Base-by-base conservation (phyloP, 305 asterid genomes). In the Fraxinus albicans region DNA sequence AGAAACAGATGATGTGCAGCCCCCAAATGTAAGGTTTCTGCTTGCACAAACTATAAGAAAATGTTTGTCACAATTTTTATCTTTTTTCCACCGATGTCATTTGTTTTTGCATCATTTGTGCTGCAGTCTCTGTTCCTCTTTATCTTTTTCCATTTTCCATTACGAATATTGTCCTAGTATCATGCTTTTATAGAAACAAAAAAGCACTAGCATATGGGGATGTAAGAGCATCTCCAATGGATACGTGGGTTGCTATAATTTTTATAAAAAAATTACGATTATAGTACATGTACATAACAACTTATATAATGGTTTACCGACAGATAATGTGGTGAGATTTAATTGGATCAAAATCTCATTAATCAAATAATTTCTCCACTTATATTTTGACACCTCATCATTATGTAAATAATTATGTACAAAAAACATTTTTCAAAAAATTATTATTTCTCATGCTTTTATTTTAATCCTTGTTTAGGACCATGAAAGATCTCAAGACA, bases 1-100 rank as follows among this genome's bases (percentile, higher is more conserved):
- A 17, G 78, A 82, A 77, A 81, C 82, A 55, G 82, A 77, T 77
- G 83, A 63, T 0, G n/a, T 58, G 42, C 78, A 77, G 13, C 79
- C 13, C 42, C 69, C 91, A 38, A 70, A 60, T 81, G 23, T 40
- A 23, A 83, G 86, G 35, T 78, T 78, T 67, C 83, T 83, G 21
- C 60, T 40, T 29, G 33, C 21, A 31, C 35, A 60, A 67, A 73
- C 74, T 17, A 53, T 74, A 58, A 77, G 78, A 33, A 15, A 15
- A 0, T 13, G 29, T 31, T 31, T 15, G 1, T 31, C 34, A 69
- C 75, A 27, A 31, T 70, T 15, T 6, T 15, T 12, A 35, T 31
- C 42, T 29, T 13, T 70, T 15, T 33, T 70, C 36, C 76, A 33
- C 6, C 42, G 15, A 2, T 70, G 44, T 8, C 76, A 70, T 70